These are phyloP conservation scores for Luffa acutangula DNA, from an alignment of 306 rosid species.

Conservation along the genomic window DNA sequence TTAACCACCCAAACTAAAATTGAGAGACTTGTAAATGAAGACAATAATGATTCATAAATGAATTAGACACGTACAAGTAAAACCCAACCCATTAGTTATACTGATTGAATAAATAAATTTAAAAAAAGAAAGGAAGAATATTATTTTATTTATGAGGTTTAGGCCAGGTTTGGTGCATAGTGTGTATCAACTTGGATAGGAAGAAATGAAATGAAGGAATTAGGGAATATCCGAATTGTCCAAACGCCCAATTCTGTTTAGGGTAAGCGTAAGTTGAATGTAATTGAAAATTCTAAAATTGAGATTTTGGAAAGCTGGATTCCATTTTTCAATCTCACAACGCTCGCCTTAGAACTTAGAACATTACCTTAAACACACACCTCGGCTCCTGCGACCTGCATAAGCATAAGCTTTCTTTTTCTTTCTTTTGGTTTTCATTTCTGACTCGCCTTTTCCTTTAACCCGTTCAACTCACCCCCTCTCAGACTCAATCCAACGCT, in stretches of 20 bases:
- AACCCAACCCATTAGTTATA: not conserved
- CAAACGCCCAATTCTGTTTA: not conserved
- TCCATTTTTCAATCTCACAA: not conserved
- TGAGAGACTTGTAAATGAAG: not conserved
- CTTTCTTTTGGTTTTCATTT: not conserved
- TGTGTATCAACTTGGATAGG: not conserved
- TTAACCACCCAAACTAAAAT: not conserved
- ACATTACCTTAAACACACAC: not conserved
- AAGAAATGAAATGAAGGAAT: not conserved
- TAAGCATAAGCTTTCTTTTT: not conserved
- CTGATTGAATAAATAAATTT: not conserved
- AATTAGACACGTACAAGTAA: not conserved
- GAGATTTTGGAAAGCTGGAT: not conserved
- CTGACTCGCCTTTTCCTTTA: not conserved
- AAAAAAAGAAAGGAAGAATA: not conserved
- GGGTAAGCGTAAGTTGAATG: slow-evolving; percentile 2
- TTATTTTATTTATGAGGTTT: not conserved
- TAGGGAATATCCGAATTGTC: not conserved
- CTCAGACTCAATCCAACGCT: not conserved
- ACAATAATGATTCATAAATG: not conserved
- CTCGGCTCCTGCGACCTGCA: not conserved
- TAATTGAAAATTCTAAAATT: not conserved
- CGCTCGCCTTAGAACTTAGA: not conserved
- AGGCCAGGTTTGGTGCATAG: slow-evolving; percentile 5
- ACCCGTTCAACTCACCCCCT: not conserved